phyloP scores from a whole-genome alignment of 768 basidiomycete species.

The Termitomyces sp. region DNA sequence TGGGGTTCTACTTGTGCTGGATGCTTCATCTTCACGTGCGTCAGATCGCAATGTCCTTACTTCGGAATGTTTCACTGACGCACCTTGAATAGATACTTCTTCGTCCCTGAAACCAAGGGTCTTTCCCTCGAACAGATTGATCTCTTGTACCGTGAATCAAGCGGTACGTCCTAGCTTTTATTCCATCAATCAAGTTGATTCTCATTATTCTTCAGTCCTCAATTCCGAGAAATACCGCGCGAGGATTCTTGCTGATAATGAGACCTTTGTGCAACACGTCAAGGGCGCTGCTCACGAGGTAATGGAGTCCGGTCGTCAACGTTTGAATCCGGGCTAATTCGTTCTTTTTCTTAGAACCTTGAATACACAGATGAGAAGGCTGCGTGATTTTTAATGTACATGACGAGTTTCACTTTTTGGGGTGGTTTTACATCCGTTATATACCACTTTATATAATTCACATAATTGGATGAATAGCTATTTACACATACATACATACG shows the following conservation, averaged over 20 bases:
- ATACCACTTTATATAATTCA: background rate
- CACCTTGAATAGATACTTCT: constrained; percentile 16
- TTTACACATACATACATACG: background rate
- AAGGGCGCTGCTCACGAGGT: constrained; percentile 8
- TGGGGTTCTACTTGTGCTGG: constrained; percentile 70
- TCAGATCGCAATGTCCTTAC: constrained; percentile 29
- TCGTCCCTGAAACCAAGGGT: constrained; percentile 23
- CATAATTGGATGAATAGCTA: background rate
- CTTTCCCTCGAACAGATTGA: constrained; percentile 26
- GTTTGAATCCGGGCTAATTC: background rate
- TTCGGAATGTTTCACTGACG: background rate
- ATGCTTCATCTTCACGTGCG: constrained; percentile 73
- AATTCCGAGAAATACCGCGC: constrained; percentile 19
- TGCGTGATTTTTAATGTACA: constrained; percentile 1
- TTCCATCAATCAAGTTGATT: background rate
- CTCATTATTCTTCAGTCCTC: constrained; percentile 9
- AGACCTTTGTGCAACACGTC: constrained; percentile 13
- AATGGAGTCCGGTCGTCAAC: background rate
- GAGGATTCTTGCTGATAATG: constrained; percentile 17
- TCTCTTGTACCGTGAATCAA: constrained; percentile 23
- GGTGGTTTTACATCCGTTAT: background rate
- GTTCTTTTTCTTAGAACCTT: background rate
- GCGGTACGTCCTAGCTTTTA: constrained; percentile 5
- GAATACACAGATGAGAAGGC: constrained; percentile 10
- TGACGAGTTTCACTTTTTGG: background rate